A percentile compares a stretch with the other conserved stretches of the same genome.
These are phyloP conservation scores for Colletotrichum cereale DNA, from an alignment of 2,329 filamentous ascomycete genomes.

Conservation along the genomic window DNA sequence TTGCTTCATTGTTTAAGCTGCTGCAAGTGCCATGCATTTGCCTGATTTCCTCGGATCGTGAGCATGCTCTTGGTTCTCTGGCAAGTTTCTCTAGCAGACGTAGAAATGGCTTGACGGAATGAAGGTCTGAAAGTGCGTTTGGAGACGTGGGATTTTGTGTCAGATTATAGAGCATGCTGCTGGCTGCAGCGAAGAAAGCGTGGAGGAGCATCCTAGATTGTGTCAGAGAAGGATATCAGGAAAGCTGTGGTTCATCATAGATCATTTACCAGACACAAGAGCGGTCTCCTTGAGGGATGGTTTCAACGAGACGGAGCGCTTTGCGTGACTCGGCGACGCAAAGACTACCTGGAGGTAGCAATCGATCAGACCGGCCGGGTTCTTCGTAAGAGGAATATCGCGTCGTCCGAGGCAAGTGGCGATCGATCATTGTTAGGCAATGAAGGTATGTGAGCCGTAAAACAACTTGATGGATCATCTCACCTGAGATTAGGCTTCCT, in stretches of 20 bases:
- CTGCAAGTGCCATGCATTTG: constrained; percentile 8
- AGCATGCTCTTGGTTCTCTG: background rate
- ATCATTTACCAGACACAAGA: constrained; percentile 1
- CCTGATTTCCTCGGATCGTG: constrained; percentile 10
- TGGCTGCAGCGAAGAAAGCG: constrained; percentile 40
- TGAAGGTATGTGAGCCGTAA: constrained; percentile 46
- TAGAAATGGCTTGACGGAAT: constrained; percentile 19
- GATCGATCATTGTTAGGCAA: constrained; percentile 44
- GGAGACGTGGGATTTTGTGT: constrained; percentile 27
- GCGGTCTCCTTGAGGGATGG: constrained; percentile 44
- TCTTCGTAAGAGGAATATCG: background rate
- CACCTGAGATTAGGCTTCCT: constrained; percentile 38
- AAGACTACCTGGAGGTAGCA: constrained; percentile 26
- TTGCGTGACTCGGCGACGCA: constrained; percentile 45
- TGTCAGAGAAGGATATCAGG: background rate
- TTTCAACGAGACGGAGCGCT: constrained; percentile 44
- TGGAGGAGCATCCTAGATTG: constrained; percentile 40
- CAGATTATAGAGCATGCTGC: constrained; percentile 35
- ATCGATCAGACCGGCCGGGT: background rate
- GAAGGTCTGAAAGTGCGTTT: constrained; percentile 31
- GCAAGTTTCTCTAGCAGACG: background rate
- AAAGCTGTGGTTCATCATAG: background rate
- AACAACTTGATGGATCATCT: constrained; percentile 45
- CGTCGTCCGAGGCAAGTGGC: constrained; percentile 38
- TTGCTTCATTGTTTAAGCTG: constrained; percentile 4